Evolutionary conservation across 257 asterid species (phyloP).

Genomic region (Lithospermum erythrorhizon): DNA sequence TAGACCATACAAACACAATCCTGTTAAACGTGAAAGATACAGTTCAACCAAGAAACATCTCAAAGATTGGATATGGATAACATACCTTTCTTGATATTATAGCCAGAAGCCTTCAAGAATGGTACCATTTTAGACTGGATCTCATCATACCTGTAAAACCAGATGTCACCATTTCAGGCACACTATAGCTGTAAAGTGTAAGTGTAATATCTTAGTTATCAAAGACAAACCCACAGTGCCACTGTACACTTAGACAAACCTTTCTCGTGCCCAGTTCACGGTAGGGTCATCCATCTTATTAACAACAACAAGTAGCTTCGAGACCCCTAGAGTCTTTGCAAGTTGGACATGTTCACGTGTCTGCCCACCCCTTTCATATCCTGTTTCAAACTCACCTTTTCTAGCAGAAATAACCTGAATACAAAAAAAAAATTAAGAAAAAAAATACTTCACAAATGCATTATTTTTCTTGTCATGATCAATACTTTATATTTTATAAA

Average conservation of each 20-base stretch:
- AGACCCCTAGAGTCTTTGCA: constrained; percentile 89
- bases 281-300: constrained; percentile 98
- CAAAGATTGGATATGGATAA: not conserved
- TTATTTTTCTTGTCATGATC: not conserved
- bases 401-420: constrained; percentile 86
- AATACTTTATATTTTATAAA: no score
- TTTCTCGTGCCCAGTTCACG: constrained; percentile 90
- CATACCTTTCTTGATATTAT: constrained; percentile 88
- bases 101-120: constrained; percentile 71
- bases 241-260: constrained; percentile 31
- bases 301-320: constrained; percentile 84
- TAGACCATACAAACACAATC: no score
- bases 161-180: not conserved
- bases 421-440: not conserved
- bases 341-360: constrained; percentile 97
- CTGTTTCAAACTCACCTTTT: constrained; percentile 94
- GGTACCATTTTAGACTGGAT: constrained; percentile 70
- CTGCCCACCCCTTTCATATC: constrained; percentile 98
- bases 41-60: no score
- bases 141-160: constrained; percentile 66
- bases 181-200: no score
- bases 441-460: not conserved
- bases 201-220: not conserved
- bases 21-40: no score
- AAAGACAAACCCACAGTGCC: not conserved